Conservation (phyloP, 1,284 basidiomycete species). For the Retiboletus fuscus region DNA sequence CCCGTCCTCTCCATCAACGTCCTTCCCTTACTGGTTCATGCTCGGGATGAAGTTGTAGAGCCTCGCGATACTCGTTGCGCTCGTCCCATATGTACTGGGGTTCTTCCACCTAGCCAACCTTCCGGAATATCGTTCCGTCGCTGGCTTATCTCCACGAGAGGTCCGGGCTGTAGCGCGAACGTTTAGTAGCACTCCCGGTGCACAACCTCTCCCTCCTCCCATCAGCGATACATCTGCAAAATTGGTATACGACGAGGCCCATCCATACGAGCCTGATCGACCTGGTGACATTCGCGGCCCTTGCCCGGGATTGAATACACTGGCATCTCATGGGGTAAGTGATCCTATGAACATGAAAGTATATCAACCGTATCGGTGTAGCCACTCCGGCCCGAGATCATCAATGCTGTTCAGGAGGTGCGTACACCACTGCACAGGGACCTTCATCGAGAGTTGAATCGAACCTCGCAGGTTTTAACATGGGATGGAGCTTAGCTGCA, state of each 20-base stretch:
- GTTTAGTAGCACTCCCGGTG: slow-evolving; percentile 38
- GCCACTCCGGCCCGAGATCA: slow-evolving; percentile 42
- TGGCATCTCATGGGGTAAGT: slow-evolving; percentile 58
- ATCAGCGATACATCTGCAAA: slow-evolving; percentile 45
- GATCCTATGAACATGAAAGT: slow-evolving; percentile 25
- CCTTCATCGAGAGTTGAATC: not conserved
- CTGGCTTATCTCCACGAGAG: slow-evolving; percentile 34
- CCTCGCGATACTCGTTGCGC: slow-evolving; percentile 14
- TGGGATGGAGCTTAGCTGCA: slow-evolving; percentile 40
- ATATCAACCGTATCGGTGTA: slow-evolving; percentile 40
- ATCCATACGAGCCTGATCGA: slow-evolving; percentile 33
- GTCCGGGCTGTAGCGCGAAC: slow-evolving; percentile 24
- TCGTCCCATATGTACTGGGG: slow-evolving; percentile 29
- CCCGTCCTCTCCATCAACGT: not conserved
- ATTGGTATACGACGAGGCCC: slow-evolving; percentile 38
- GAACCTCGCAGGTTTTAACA: slow-evolving; percentile 40
- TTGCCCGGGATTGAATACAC: slow-evolving; percentile 61
- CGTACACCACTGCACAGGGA: not conserved
- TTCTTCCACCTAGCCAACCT: slow-evolving; percentile 34
- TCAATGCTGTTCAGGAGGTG: slow-evolving; percentile 43
- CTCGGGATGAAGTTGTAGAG: slow-evolving; percentile 28
- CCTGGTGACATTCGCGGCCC: slow-evolving; percentile 54
- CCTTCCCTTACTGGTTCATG: not conserved
- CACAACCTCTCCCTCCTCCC: slow-evolving; percentile 42
- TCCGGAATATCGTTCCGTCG: slow-evolving; percentile 40